Evolutionary conservation across 176 grass and related monocot species (phyloP).

Genomic region (Lolium multiflorum): DNA sequence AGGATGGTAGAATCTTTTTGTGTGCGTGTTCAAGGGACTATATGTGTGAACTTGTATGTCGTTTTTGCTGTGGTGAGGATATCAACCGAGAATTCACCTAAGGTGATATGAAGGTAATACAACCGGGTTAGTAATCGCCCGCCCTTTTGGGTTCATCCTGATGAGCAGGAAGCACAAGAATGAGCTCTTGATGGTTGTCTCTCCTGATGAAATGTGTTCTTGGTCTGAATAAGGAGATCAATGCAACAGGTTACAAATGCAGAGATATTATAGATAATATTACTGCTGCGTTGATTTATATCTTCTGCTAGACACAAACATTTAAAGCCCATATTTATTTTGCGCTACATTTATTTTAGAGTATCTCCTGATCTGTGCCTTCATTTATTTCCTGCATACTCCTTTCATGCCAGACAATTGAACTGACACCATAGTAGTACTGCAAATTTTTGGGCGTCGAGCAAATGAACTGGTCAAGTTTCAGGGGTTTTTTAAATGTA

Average conservation of each 20-base stretch:
- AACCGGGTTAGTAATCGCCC: background rate
- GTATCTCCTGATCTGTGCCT: too few relatives aligned
- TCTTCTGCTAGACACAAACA: background rate
- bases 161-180: background rate
- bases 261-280: background rate
- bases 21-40: background rate
- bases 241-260: background rate
- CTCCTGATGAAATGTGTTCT: background rate
- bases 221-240: background rate
- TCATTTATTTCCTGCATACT: background rate
- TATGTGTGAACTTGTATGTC: background rate
- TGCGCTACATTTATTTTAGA: background rate
- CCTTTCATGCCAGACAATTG: background rate
- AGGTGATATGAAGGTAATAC: background rate
- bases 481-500: background rate
- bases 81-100: background rate
- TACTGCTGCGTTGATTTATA: background rate
- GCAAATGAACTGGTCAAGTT: background rate
- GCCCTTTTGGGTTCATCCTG: background rate
- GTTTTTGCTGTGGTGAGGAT: background rate
- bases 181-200: background rate
- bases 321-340: background rate
- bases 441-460: conserved; percentile 22
- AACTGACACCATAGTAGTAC: background rate
- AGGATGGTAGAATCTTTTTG: conserved; percentile 30